These are phyloP conservation scores for Fraxinus floribunda DNA, from an alignment of 305 asterid species.

Conservation along the genomic window DNA sequence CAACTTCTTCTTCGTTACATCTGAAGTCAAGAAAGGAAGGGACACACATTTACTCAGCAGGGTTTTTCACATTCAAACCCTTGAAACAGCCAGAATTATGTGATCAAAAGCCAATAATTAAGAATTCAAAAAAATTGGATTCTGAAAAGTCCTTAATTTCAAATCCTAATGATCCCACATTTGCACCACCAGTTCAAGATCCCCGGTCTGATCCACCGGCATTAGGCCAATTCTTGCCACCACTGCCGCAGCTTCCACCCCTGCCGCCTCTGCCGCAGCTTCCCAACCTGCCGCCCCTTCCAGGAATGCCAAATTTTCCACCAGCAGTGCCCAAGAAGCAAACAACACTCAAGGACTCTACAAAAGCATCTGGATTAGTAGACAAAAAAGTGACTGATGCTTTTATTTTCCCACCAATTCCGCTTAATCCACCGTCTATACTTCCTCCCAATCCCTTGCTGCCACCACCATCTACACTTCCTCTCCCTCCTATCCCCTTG, in stretches of 20 bases:
- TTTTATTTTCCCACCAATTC: constrained; percentile 27
- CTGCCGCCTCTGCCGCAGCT: constrained; percentile 57
- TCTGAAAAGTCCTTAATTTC: constrained; percentile 33
- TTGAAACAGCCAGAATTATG: constrained; percentile 63
- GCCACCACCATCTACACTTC: constrained; percentile 53
- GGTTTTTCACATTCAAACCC: constrained; percentile 85
- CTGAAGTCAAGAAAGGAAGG: constrained; percentile 59
- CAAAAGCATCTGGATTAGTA: constrained; percentile 27
- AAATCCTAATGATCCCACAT: constrained; percentile 55
- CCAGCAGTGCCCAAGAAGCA: constrained; percentile 33
- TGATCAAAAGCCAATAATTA: constrained; percentile 41
- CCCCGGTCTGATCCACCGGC: constrained; percentile 49
- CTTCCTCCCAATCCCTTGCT: constrained; percentile 44
- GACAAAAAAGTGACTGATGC: constrained; percentile 25
- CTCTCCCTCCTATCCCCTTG: neutral
- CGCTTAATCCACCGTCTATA: constrained; percentile 30
- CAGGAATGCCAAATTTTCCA: constrained; percentile 53
- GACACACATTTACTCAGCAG: constrained; percentile 75
- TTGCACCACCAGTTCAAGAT: constrained; percentile 59
- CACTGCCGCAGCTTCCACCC: constrained; percentile 45
- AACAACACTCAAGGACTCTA: neutral
- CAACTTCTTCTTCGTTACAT: constrained; percentile 52
- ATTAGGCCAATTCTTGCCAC: constrained; percentile 38
- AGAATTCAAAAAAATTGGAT: constrained; percentile 17
- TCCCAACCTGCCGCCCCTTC: constrained; percentile 54